Evolutionary conservation across 148 eudicot genomes (phyloP), one percentile per base, ranked within the genome.

Genomic region (Rhododendron ferrugineum): DNA sequence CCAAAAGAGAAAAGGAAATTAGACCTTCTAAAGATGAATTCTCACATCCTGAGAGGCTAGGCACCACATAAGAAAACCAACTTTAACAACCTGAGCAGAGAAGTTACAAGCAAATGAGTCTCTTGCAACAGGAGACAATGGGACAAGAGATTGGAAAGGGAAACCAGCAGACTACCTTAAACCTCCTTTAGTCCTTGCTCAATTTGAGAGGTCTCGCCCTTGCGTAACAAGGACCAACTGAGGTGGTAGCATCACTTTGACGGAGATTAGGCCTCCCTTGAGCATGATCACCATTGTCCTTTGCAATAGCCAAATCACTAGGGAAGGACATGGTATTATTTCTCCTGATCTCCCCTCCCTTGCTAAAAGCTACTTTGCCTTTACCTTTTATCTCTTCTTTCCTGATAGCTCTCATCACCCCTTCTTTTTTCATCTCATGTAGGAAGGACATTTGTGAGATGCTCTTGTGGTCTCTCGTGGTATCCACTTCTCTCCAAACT

Each of bases 331-430:
- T 75, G 47, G 14, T 40, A 75, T 75, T 40, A 40, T 42, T 42
- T 77, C 23, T 77, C 80, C 80, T 76, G 4, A 42, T 22, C 30
- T 76, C 14, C 30, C 16, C 14, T 76, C 49, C 79, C 79, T 76
- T 37, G 79, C 6, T 40, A 76, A 40, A 76, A 42, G 28, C 50
- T 76, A 76, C 79, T 76, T 76, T 42, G 47, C 50, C 79, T 75
- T 75, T 9, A 40, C 50, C 80, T 77, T 77, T 77, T 23, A 44
- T 77, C 50, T 77, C 50, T 44, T 77, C 50, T 77, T 77, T 77
- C 30, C 30, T 44, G 26, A 37, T 44, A 44, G 52, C 14, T 11
- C 54, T 42, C 30, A 23, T 77, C 11, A 9, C n/a, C 80, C 28
- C 28, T 44, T 23, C 49, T 77, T 40, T 77, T 44, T 77, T 23